Percentiles rank a stretch among this genome's conserved stretches.
Evolutionary conservation across 2,329 filamentous ascomycete genomes (phyloP).

Genomic region (Arachnomyces sp.): DNA sequence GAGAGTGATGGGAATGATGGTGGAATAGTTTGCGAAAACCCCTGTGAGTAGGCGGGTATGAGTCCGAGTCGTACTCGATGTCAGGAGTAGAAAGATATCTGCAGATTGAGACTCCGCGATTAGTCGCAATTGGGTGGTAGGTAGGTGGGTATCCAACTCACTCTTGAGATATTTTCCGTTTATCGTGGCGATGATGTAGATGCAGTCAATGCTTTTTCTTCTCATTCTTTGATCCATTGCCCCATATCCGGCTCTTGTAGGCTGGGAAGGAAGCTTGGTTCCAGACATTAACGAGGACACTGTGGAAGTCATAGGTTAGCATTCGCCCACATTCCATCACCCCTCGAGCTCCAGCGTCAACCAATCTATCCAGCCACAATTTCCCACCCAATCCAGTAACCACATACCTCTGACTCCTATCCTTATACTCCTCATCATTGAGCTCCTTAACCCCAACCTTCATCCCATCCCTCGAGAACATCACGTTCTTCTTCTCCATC

Average conservation of each 20-base stretch:
- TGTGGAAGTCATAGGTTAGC: conserved; percentile 13
- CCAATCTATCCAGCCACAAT: background rate
- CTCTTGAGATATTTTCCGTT: too few relatives aligned
- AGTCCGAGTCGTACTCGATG: too few relatives aligned
- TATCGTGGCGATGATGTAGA: too few relatives aligned
- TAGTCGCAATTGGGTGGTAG: too few relatives aligned
- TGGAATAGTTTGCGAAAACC: too few relatives aligned
- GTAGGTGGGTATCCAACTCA: too few relatives aligned
- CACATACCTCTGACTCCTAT: conserved; percentile 48
- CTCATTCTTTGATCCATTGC: conserved; percentile 12
- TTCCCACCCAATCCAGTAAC: background rate
- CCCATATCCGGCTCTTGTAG: conserved; percentile 38
- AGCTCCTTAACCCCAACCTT: conserved; percentile 54
- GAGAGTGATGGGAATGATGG: too few relatives aligned
- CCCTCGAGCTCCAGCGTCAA: background rate
- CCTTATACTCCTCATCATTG: conserved; percentile 49
- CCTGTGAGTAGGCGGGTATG: too few relatives aligned
- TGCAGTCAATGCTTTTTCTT: conserved; percentile 2
- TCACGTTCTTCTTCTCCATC: conserved; percentile 57
- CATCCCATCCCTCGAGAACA: conserved; percentile 52
- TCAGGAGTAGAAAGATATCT: too few relatives aligned
- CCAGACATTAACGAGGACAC: conserved; percentile 43
- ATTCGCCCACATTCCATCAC: background rate
- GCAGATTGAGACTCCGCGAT: too few relatives aligned
- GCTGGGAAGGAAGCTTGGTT: conserved; percentile 39